Conservation (phyloP, 1,284 basidiomycete genomes). For the Schizophyllum amplum region DNA sequence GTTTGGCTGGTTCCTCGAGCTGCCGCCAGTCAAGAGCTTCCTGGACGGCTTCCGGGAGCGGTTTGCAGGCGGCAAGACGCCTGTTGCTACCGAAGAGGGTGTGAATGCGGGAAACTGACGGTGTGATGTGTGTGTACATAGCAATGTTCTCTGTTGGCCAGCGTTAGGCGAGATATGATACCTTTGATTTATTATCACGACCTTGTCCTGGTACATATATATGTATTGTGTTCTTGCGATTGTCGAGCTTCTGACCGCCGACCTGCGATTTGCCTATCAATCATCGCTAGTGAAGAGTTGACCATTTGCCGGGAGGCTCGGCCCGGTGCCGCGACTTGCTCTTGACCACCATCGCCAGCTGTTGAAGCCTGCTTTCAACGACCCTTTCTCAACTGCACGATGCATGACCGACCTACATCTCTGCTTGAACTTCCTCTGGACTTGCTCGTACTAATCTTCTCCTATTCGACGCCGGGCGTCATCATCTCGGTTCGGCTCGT, state of each 20-base stretch:
- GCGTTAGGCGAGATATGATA: not conserved
- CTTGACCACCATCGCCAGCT: no score
- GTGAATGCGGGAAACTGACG: not conserved
- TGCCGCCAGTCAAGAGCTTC: constrained; percentile 54
- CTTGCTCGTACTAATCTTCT: not conserved
- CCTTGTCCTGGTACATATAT: not conserved
- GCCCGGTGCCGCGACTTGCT: no score
- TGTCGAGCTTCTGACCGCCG: no score
- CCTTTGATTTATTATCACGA: no score
- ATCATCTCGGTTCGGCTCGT: not conserved
- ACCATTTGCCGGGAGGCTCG: no score
- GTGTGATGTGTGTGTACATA: not conserved
- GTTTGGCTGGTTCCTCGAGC: constrained; percentile 40
- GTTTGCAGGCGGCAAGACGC: not conserved
- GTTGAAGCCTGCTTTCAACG: no score
- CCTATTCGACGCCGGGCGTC: no score
- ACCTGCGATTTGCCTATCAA: no score
- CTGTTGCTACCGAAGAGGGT: not conserved
- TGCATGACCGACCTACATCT: no score
- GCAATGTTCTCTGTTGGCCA: not conserved
- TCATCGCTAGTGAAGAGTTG: no score
- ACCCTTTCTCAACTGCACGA: no score
- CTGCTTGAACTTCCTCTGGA: not conserved
- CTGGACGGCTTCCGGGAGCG: constrained; percentile 51
- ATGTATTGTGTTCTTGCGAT: no score